A percentile compares a stretch with the other conserved stretches of the same genome.
phyloP scores from a whole-genome alignment of 768 basidiomycete genomes.

The Omphalotus guepiniiformis region DNA sequence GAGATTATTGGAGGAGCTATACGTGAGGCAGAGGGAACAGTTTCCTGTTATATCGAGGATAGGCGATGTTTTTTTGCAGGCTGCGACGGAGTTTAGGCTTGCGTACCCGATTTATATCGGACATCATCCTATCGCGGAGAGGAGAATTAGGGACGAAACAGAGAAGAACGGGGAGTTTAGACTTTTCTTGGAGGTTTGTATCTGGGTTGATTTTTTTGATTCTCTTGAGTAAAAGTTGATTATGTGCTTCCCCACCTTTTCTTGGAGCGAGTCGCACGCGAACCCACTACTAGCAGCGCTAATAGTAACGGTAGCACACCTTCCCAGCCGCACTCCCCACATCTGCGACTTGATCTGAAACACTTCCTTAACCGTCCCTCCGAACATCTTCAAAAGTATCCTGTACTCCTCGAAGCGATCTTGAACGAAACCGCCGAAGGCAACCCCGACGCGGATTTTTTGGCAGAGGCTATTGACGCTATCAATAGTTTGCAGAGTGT shows the following conservation, averaged over 20 bases:
- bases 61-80: slow-evolving; percentile 85
- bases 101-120: slow-evolving; percentile 86
- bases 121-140: slow-evolving; percentile 81
- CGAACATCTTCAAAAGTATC: slow-evolving; percentile 81
- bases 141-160: slow-evolving; percentile 80
- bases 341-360: slow-evolving; percentile 57
- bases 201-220: slow-evolving; percentile 35
- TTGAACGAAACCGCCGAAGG: slow-evolving; percentile 75
- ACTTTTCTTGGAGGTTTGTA: slow-evolving; percentile 80
- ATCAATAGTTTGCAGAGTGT: slow-evolving; percentile 80
- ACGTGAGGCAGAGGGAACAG: slow-evolving; percentile 84
- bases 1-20: slow-evolving; percentile 79
- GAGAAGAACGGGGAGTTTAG: slow-evolving; percentile 79
- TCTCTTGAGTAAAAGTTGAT: slow-evolving; percentile 29
- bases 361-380: slow-evolving; percentile 75
- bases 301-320: too few species aligned
- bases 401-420: slow-evolving; percentile 81
- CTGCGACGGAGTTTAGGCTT: slow-evolving; percentile 82
- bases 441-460: slow-evolving; percentile 79
- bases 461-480: slow-evolving; percentile 78
- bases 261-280: too few species aligned
- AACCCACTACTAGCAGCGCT: too few species aligned
- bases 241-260: background rate
- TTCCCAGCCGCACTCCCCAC: too few species aligned
- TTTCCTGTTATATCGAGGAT: slow-evolving; percentile 77